phyloP scores from a whole-genome alignment of 1,284 basidiomycete genomes.

The Papiliotrema nemorosa region DNA sequence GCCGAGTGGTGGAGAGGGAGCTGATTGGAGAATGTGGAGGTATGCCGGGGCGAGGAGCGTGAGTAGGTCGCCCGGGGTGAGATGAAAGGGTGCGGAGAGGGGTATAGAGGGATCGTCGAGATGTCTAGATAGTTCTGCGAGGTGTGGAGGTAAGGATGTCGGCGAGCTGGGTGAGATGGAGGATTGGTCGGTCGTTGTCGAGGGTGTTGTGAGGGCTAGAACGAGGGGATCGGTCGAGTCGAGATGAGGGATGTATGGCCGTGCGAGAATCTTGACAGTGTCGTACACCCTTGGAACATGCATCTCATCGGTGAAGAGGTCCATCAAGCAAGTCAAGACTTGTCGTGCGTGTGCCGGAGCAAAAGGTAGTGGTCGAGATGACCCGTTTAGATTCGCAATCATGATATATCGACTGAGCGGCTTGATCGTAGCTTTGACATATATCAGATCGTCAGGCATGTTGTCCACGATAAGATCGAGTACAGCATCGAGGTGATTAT shows the following conservation, averaged over 20 bases:
- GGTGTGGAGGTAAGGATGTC: background rate
- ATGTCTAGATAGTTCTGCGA: background rate
- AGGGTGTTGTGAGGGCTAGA: background rate
- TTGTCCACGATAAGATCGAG: background rate
- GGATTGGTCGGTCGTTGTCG: background rate
- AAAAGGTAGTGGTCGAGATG: background rate
- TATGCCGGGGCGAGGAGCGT: background rate
- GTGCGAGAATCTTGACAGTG: background rate
- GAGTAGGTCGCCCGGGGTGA: constrained; percentile 1
- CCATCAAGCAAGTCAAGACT: background rate
- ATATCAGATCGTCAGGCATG: background rate
- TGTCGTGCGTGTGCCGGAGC: background rate
- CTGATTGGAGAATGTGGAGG: background rate
- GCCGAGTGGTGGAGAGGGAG: constrained; percentile 1
- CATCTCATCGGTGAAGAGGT: constrained; percentile 1
- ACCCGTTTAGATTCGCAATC: background rate
- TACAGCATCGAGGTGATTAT: background rate
- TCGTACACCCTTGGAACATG: background rate
- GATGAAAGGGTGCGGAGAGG: background rate
- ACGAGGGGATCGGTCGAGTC: constrained; percentile 1
- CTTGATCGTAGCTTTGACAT: background rate
- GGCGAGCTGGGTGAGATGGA: background rate
- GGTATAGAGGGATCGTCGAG: background rate
- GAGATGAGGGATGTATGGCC: background rate
- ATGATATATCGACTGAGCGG: background rate